Evolutionary conservation across 192 early-diverging fungal genomes (phyloP), one percentile per base, ranked within the genome.

Genomic region (Backusella mclennaniae): DNA sequence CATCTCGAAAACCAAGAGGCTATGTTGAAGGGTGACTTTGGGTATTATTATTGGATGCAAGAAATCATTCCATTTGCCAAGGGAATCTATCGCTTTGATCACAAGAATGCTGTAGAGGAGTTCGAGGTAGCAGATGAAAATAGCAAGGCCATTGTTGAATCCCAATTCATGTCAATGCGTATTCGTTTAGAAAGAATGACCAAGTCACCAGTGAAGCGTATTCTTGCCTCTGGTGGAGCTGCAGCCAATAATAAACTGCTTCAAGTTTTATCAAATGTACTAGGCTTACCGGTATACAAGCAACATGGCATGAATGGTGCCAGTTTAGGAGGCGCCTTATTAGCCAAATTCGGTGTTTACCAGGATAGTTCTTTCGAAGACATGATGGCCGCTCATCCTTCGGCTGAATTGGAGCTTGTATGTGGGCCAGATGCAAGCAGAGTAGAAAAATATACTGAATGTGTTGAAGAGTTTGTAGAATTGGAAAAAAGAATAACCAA

Each of bases 151-250:
- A 87, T 95, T 41, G 71, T 95, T 7, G 95, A 96, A 71, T 89
- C 88, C 52, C 94, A 93, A 79, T 81, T 91, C 33, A 73, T 96
- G 80, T 87, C 88, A 12, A 95, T 95, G 93, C 79, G 86, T 29
- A 36, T 87, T 33, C 85, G 90, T 39, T 84, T 85, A 6, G 69
- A 74, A 21, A 77, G 77, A 73, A 70, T 79, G 74, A 35, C 15
- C 41, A 71, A 79, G 26, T 71, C 69, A 17, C 29, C 67, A 66
- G 29, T 89, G 31, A 81, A 84, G 17, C 84, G 90, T 41, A 79
- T 95, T 15, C 76, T 94, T n/a, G 89, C 89, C 8, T 91, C 90
- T 0, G 95, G 95, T 15, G 95, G 95, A 6, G 94, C 92, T 6
- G 86, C 92, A 0, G 82, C 74, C 0, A 95, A 95, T 77, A 17